Base-by-base conservation (phyloP, 2,329 filamentous ascomycete species). In the Dactylellina leptospora region DNA sequence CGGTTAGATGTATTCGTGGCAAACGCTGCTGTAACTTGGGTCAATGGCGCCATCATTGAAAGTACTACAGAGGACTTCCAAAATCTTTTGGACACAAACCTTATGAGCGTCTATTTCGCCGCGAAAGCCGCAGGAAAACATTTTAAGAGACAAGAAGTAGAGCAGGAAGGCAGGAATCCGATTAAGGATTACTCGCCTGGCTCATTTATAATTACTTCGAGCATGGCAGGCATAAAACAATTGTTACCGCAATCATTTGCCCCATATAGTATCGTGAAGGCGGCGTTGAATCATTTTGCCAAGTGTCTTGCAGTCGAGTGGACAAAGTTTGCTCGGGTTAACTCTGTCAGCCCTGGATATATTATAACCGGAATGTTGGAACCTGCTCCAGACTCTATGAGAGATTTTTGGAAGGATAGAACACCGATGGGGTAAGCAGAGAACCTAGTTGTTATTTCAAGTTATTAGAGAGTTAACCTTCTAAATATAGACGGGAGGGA, bases 31-130 rank as follows among this genome's bases (percentile, higher is more conserved):
- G 87, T 92, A 58, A 42, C 68, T 6, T 92, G 89, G 89, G 87
- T 84, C 2, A 9, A 36, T 18, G 53, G 53, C 11, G n/a, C n/a
- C 10, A 56, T 44, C 10, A n/a, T 56, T 1, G 27, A 60, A 9
- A 25, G 40, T 20, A 16, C 18, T 13, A 60, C 42, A 27, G 40
- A 20, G 22, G n/a, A 5, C 18, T 48, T 60, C 25, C 55, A 60
- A 54, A 84, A 87, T 71, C 88, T 93, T 40, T 83, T 92, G 75
- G 81, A 83, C 50, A 88, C 89, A 56, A 90, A 93, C 78, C 80
- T 93, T 10, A 89, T 91, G 78, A 88, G 89, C 58, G 89, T 88
- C 38, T 92, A 90, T 81, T 95, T 90, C 84, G 91, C 87, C 77
- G 90, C 90, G 38, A 85, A 85, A 76, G 87, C 86, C 0, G 90